Base-by-base conservation (phyloP, 1,284 basidiomycete species). In the Pascua sp. region DNA sequence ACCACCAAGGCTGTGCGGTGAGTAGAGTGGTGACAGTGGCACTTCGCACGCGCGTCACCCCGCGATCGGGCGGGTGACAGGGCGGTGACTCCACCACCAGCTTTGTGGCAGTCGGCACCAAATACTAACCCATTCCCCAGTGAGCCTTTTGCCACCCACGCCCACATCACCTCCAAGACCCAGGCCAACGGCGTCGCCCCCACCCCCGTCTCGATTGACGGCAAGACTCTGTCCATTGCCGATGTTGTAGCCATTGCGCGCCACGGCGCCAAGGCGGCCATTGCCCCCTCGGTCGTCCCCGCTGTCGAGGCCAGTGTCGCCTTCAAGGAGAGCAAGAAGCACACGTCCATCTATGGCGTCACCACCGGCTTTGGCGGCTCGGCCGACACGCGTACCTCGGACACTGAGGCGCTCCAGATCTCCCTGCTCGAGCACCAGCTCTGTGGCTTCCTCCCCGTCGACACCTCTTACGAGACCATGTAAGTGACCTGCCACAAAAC, bases 391-490 rank as follows among this genome's bases (percentile, higher is more conserved):
- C 60, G 60, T 17, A 61, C 60, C 18, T 36, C 41, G 15, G 60
- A 61, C 56, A 58, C 56, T 13, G 56, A 57, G 50, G 60, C 60
- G 18, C 60, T 61, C 16, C 60, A 61, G 60, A 52, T 61, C 40
- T 61, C 60, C 18, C 56, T 61, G 37, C 60, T 61, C 45, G 60
- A 61, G 60, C 60, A 61, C 60, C 60, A 61, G 60, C 60, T 61
- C 16, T 61, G 60, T 32, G 60, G 60, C 12, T 61, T 61, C 60
- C 60, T 61, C 24, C 60, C 60, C 42, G 47, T 50, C 13, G 44
- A 53, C 45, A 43, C 56, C 39, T 24, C 50, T n/a, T 61, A 61
- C 51, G 60, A 61, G 48, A 50, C 51, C 40, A 61, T 61, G 60
- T 32, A 32, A 32, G 24, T 32, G 4, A 32, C 24, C 24, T 32